Base-by-base conservation (phyloP, 2,329 filamentous ascomycete genomes). In the Verticillium isaacii region DNA sequence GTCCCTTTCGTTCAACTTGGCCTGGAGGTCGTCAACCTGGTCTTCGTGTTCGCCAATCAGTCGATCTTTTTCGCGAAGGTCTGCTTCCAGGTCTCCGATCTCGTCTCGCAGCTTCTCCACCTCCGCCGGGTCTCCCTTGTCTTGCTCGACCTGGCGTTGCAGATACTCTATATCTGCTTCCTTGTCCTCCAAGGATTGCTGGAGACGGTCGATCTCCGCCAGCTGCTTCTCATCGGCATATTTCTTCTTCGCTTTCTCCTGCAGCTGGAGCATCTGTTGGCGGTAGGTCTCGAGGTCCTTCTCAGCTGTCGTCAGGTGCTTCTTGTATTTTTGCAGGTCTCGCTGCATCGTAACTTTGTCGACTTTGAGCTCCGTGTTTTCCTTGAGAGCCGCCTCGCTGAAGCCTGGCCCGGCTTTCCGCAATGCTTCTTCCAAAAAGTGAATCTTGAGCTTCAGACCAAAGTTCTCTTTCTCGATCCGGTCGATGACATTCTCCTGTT, bases 381-480 rank as follows among this genome's bases (percentile, higher is more conserved):
- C 95, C 72, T 91, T 92, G 32, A 99, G 80, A 3, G 94, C 92
- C 34, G 88, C 87, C 74, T 96, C 90, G 70, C 93, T 96, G 79
- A 93, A 95, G 61, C 93, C 92, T 8, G 92, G 93, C 0, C 94
- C 94, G 60, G 90, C 87, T 73, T 96, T 97, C 60, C 89, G 86
- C 58, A 99, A 78, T 15, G 92, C 91, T 68, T 98, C 92, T 74
- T 99, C 93, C 61, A 99, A 83, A 73, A 96, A 99, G 75, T 98
- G 93, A 60, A 98, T 97, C 75, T 97, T 97, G 68, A 98, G 84
- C 76, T 98, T 98, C 60, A 99, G 82, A 29, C 92, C 92, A 72
- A 98, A 99, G 72, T 99, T 99, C 72, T 98, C 95, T 79, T 99
- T 99, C 72, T 97, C 93, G 69, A 99, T 94, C 71, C 91, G 91